Base-by-base conservation (phyloP, 495 filamentous ascomycete genomes). In the Annulohypoxylon moriforme region DNA sequence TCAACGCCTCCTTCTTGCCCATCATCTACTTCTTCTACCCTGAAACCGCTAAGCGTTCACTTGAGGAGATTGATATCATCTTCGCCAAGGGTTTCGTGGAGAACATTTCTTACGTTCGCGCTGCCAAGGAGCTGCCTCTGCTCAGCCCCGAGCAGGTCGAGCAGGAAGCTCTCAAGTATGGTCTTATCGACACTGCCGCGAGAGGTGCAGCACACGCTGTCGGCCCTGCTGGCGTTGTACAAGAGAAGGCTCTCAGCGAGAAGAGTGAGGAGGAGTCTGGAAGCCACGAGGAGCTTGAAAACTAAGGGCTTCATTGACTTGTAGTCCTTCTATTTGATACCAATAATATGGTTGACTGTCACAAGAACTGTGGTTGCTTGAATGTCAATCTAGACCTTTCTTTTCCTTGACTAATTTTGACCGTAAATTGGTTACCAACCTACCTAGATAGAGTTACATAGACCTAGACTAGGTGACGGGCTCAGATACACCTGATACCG, bases 1-100 rank as follows among this genome's bases (percentile, higher is more conserved):
- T 91, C 70, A 94, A 94, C 79, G 88, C 85, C 53, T 80, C 80
- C 69, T 93, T 93, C 84, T 77, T 94, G 16, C 91, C 92, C 1
- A 75, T 90, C 67, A 90, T 94, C 79, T 93, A 86, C 79, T 88
- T 93, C 81, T 92, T 91, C 81, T 93, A 92, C 77, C 91, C 92
- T 5, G 91, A 93, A 81, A 93, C 90, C 0, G 86, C 87, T 2
- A 79, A 83, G 38, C 89, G 92, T 57, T 89, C 86, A 42, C 84
- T 94, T 18, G 92, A 94, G 74, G 92, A 94, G 74, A 93, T 94
- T 60, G 93, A 94, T 76, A 83, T 94, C 56, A 75, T 78, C 73
- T 78, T 78, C 44, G 77, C 90, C 71, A 94, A 95, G 84, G 92
- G 91, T 3, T 88, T 88, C 72, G 77, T 81, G 25, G 93, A 95